These are phyloP conservation scores for Penicillium sp. DNA, from an alignment of 2,329 filamentous ascomycete species.

Conservation along the genomic window DNA sequence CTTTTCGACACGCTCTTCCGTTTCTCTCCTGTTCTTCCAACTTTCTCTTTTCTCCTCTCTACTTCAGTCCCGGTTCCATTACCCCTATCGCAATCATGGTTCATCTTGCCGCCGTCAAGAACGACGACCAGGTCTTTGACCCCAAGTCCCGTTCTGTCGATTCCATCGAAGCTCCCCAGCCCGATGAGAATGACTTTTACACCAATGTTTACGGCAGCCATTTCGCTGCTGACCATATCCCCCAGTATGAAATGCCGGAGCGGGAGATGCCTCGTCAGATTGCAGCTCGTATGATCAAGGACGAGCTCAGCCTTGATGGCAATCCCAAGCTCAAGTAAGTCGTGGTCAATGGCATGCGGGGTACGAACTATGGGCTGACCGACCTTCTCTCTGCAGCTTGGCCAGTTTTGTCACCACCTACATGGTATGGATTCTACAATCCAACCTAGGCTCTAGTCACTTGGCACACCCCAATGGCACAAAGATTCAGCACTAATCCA, in stretches of 20 bases:
- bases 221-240: constrained; percentile 79
- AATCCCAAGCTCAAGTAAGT: constrained; percentile 73
- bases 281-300: constrained; percentile 97
- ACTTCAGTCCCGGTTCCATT: background rate
- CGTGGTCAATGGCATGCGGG: background rate
- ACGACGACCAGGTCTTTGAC: constrained; percentile 39
- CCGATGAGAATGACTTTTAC: constrained; percentile 56
- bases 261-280: constrained; percentile 86
- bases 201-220: constrained; percentile 85
- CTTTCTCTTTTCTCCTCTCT: background rate
- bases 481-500: background rate
- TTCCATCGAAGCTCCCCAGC: constrained; percentile 44
- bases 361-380: constrained; percentile 9
- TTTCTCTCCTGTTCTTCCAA: background rate
- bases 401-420: constrained; percentile 95
- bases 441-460: background rate
- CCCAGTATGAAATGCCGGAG: constrained; percentile 84
- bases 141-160: constrained; percentile 46
- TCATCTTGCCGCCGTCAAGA: constrained; percentile 43
- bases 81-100: constrained; percentile 31
- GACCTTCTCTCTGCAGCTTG: constrained; percentile 56
- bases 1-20: background rate
- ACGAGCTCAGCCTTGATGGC: constrained; percentile 87
- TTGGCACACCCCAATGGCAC: background rate
- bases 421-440: constrained; percentile 65